These are phyloP conservation scores for Eucalyptus cloeziana DNA, from an alignment of 345 rosid species.

Conservation along the genomic window DNA sequence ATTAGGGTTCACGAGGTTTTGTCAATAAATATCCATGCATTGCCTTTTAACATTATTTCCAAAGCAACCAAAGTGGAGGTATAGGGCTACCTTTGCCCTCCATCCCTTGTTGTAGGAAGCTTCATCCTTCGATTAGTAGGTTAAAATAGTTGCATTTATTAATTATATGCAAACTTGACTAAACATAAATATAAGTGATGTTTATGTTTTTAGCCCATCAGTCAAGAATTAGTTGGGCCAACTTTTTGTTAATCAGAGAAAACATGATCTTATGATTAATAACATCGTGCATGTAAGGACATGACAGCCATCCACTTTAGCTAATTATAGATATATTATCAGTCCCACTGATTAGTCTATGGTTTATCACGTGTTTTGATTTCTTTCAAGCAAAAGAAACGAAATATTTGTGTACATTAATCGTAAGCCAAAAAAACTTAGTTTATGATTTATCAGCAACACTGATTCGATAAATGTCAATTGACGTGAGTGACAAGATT, in stretches of 20 bases:
- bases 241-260: neutral
- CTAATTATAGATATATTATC: neutral
- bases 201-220: neutral
- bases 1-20: no score
- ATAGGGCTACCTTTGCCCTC: neutral
- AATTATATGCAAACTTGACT: neutral
- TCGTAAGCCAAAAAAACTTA: neutral
- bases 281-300: no score
- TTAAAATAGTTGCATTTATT: neutral
- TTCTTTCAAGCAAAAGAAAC: neutral
- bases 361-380: neutral
- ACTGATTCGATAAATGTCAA: neutral
- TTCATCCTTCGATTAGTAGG: neutral
- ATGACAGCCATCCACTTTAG: neutral
- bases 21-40: neutral
- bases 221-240: neutral
- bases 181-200: neutral
- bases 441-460: neutral
- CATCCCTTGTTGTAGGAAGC: neutral
- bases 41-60: neutral
- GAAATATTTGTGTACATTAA: neutral
- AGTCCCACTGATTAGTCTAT: neutral
- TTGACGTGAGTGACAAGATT: neutral
- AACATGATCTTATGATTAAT: neutral
- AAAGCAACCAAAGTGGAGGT: neutral